phyloP scores from a whole-genome alignment of 2,329 filamentous ascomycete species.

The Hypoxylon sp. region DNA sequence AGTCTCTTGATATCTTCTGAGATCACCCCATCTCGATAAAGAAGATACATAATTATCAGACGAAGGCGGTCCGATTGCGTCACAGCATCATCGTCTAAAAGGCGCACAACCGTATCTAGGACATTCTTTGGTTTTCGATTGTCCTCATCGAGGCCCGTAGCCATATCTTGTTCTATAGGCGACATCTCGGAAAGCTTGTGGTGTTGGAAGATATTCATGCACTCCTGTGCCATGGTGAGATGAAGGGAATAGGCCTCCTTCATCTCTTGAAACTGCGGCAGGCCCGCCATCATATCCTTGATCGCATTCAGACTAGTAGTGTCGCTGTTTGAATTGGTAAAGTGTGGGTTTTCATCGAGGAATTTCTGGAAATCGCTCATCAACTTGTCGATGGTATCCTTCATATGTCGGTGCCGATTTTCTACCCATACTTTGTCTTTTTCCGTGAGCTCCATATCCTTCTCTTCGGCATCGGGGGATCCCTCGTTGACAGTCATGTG shows the following conservation, averaged over 20 bases:
- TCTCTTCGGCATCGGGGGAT: slow-evolving; percentile 77
- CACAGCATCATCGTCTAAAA: slow-evolving; percentile 88
- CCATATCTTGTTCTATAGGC: slow-evolving; percentile 88
- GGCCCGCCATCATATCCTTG: slow-evolving; percentile 94
- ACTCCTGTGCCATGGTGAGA: slow-evolving; percentile 96
- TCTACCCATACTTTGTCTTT: slow-evolving; percentile 96
- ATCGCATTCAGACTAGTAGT: slow-evolving; percentile 88
- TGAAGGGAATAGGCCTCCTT: slow-evolving; percentile 96
- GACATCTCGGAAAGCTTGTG: slow-evolving; percentile 90
- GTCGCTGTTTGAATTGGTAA: slow-evolving; percentile 80
- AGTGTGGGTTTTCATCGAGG: slow-evolving; percentile 90
- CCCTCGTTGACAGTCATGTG: slow-evolving; percentile 84
- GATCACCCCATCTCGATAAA: slow-evolving; percentile 89
- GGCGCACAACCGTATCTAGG: slow-evolving; percentile 84
- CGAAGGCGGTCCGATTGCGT: slow-evolving; percentile 82
- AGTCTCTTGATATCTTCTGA: slow-evolving; percentile 87
- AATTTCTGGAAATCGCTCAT: slow-evolving; percentile 95
- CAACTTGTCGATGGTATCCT: slow-evolving; percentile 94
- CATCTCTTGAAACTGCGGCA: slow-evolving; percentile 95
- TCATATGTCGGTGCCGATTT: slow-evolving; percentile 96
- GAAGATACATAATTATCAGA: slow-evolving; percentile 85
- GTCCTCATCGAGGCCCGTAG: slow-evolving; percentile 94
- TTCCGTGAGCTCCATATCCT: slow-evolving; percentile 92
- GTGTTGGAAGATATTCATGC: slow-evolving; percentile 92
- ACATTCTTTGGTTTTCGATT: slow-evolving; percentile 91